Evolutionary conservation across 2,329 filamentous ascomycete genomes (phyloP).

Genomic region (Coniochaeta hoffmannii): DNA sequence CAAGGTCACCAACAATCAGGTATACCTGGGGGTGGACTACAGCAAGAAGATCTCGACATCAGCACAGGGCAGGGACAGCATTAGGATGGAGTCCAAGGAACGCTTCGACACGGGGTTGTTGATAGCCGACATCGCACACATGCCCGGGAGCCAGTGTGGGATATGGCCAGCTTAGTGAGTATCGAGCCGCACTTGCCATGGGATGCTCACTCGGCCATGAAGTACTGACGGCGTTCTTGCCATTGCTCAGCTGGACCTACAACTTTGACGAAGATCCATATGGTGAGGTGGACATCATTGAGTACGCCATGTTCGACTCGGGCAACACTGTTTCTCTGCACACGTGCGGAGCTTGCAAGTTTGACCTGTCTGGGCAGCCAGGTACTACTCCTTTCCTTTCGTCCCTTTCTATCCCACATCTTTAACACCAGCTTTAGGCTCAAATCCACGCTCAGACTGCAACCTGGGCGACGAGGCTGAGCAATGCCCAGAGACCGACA

Average conservation of each 20-base stretch:
- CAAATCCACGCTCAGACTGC: slow-evolving; percentile 10
- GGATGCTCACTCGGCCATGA: slow-evolving; percentile 33
- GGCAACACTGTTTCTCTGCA: slow-evolving; percentile 53
- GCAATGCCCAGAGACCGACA: slow-evolving; percentile 6
- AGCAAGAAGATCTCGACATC: slow-evolving; percentile 21
- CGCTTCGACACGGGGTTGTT: slow-evolving; percentile 60
- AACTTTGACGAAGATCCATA: slow-evolving; percentile 49
- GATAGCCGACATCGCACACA: slow-evolving; percentile 61
- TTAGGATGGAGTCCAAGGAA: slow-evolving; percentile 57
- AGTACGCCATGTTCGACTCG: slow-evolving; percentile 51
- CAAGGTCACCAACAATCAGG: slow-evolving; percentile 22
- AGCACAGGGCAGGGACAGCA: slow-evolving; percentile 39
- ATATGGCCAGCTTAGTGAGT: slow-evolving; percentile 58
- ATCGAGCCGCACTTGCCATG: slow-evolving; percentile 33
- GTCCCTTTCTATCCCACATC: slow-evolving; percentile 31
- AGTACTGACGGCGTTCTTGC: no score
- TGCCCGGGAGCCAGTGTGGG: slow-evolving; percentile 59
- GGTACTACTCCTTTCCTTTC: slow-evolving; percentile 40
- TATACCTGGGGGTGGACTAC: slow-evolving; percentile 38
- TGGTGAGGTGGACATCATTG: slow-evolving; percentile 63
- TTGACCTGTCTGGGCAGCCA: slow-evolving; percentile 30
- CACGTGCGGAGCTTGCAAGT: slow-evolving; percentile 32
- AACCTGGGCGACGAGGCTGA: slow-evolving; percentile 10
- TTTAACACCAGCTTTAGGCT: slow-evolving; percentile 5
- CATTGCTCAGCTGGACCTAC: slow-evolving; percentile 37